Evolutionary conservation across 345 rosid genomes (phyloP).

Genomic region (Populus deltoides): DNA sequence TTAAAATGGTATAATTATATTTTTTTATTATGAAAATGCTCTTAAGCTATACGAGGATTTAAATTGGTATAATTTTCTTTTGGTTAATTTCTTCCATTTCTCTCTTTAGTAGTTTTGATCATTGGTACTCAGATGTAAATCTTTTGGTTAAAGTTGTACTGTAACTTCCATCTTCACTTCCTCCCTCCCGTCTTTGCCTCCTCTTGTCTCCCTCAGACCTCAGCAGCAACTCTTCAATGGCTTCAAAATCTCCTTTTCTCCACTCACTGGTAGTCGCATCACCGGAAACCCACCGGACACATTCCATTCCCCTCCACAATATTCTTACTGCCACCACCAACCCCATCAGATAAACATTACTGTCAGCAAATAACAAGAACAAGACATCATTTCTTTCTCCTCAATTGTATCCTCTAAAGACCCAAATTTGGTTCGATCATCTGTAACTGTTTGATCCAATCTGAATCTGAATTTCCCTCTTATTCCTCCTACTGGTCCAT

Average conservation of each 20-base stretch:
- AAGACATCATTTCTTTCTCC: slow-evolving; percentile 33
- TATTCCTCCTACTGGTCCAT: slow-evolving; percentile 62
- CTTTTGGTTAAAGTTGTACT: too few relatives aligned
- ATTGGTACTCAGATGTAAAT: too few relatives aligned
- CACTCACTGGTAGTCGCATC: slow-evolving; percentile 13
- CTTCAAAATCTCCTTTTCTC: slow-evolving; percentile 31
- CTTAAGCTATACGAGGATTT: too few relatives aligned
- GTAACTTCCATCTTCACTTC: not conserved
- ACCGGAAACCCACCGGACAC: slow-evolving; percentile 13
- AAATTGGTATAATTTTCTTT: too few relatives aligned
- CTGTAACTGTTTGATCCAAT: slow-evolving; percentile 49
- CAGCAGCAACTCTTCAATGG: slow-evolving; percentile 29
- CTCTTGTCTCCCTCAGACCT: not conserved
- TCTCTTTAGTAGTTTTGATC: too few relatives aligned
- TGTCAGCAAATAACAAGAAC: not conserved
- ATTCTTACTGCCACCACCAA: not conserved
- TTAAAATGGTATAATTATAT: too few relatives aligned
- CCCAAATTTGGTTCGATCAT: slow-evolving; percentile 24
- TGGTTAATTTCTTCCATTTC: too few relatives aligned
- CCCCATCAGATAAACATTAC: not conserved
- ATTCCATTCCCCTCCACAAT: slow-evolving; percentile 25
- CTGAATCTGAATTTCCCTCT: slow-evolving; percentile 52
- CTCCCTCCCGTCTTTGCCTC: not conserved
- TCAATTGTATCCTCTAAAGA: not conserved
- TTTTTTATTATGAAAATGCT: too few relatives aligned